Evolutionary conservation across 1,284 basidiomycete species (phyloP).

Genomic region (Apiotrichum veenhuisii): DNA sequence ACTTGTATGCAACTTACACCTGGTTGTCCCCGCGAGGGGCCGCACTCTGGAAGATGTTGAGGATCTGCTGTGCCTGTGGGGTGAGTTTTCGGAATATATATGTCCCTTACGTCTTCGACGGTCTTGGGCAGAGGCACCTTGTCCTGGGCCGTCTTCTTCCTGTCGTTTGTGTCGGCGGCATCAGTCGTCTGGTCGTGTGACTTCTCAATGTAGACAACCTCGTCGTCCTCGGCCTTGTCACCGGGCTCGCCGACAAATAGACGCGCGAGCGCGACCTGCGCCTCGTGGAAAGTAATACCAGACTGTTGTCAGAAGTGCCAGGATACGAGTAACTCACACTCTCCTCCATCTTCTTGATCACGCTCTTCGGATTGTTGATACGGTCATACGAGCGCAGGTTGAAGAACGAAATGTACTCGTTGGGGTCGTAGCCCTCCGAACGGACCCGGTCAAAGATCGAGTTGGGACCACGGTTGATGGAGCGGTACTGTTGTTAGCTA

Average conservation of each 20-base stretch:
- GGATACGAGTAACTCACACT: slow-evolving; percentile 24
- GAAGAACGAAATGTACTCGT: slow-evolving; percentile 65
- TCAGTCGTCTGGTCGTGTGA: slow-evolving; percentile 58
- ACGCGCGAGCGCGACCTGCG: slow-evolving; percentile 80
- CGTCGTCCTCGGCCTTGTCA: slow-evolving; percentile 44
- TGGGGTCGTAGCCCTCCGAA: slow-evolving; percentile 74
- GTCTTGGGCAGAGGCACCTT: slow-evolving; percentile 57
- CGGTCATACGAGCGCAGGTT: slow-evolving; percentile 86
- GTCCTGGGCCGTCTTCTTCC: slow-evolving; percentile 41
- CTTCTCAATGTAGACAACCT: slow-evolving; percentile 47
- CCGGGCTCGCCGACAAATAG: slow-evolving; percentile 60
- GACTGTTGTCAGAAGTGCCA: slow-evolving; percentile 48
- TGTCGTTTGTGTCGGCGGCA: slow-evolving; percentile 54
- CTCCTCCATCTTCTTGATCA: slow-evolving; percentile 67
- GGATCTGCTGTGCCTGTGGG: slow-evolving; percentile 56
- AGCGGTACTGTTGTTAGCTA: slow-evolving; percentile 50
- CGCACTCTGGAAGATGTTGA: slow-evolving; percentile 64
- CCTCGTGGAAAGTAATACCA: slow-evolving; percentile 75
- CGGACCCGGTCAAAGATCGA: slow-evolving; percentile 81
- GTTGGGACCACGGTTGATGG: slow-evolving; percentile 79
- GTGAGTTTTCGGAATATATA: background rate
- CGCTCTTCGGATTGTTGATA: slow-evolving; percentile 68
- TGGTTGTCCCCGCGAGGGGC: slow-evolving; percentile 47
- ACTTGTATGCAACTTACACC: slow-evolving; percentile 33
- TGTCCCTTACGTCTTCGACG: slow-evolving; percentile 53